phyloP scores from a whole-genome alignment of 495 filamentous ascomycete genomes.

The Penicillium odoratum region DNA sequence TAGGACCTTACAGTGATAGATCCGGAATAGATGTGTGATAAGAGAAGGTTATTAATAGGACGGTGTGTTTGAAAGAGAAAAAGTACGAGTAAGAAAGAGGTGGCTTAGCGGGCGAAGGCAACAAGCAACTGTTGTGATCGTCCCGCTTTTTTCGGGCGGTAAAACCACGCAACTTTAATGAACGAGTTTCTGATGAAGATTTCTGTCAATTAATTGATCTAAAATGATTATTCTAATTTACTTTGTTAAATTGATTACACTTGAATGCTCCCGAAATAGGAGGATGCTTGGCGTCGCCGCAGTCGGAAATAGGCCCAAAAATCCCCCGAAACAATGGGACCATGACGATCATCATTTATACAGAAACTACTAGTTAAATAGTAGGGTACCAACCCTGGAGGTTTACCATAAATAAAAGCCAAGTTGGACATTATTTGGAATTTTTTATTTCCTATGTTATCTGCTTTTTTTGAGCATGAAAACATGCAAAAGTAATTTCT shows the following conservation, averaged over 20 bases:
- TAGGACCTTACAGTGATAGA: slow-evolving; percentile 6
- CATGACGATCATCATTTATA: not conserved
- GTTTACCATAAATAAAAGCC: too few relatives aligned
- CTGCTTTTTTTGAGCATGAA: not conserved
- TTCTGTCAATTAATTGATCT: not conserved
- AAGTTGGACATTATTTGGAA: too few relatives aligned
- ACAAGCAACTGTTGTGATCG: slow-evolving; percentile 23
- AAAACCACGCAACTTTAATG: slow-evolving; percentile 9
- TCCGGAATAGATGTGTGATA: not conserved
- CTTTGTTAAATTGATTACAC: not conserved
- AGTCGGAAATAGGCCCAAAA: slow-evolving; percentile 18
- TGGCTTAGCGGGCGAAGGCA: slow-evolving; percentile 33
- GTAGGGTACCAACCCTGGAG: not conserved
- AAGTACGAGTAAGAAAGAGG: slow-evolving; percentile 19
- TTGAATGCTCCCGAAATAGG: slow-evolving; percentile 18
- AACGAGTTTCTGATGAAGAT: not conserved
- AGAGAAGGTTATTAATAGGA: not conserved
- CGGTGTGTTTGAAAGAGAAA: slow-evolving; percentile 8
- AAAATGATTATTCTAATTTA: not conserved
- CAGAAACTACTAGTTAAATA: not conserved
- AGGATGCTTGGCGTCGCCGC: slow-evolving; percentile 14
- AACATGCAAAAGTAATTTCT: not conserved
- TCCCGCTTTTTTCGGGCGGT: slow-evolving; percentile 30
- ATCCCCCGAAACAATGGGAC: not conserved
- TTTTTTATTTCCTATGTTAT: not conserved